A percentile compares a stretch with the other conserved stretches of the same genome.
Evolutionary conservation across 257 asterid genomes (phyloP).

Genomic region (Leptodermis oblonga): DNA sequence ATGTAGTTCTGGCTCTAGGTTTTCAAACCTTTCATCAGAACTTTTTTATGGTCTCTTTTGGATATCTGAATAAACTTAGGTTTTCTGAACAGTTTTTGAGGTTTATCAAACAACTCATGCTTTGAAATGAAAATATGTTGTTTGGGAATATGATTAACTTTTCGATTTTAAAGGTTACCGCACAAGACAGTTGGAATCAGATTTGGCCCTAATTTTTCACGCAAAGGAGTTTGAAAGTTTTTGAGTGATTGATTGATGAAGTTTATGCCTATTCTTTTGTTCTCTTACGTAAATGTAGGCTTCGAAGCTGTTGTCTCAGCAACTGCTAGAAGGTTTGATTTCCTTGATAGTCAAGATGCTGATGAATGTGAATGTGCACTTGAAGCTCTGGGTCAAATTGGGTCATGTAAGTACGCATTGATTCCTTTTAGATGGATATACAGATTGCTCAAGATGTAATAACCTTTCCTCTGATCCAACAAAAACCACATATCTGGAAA

Average conservation of each 20-base stretch:
- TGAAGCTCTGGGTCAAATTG: constrained; percentile 93
- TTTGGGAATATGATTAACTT: not conserved
- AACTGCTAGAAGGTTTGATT: constrained; percentile 61
- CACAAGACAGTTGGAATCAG: too few relatives aligned
- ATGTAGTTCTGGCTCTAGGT: not conserved
- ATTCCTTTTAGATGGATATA: constrained; percentile 6
- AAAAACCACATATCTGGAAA: not conserved
- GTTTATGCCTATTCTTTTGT: not conserved
- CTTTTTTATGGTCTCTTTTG: not conserved
- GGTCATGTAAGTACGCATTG: constrained; percentile 63
- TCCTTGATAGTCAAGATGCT: constrained; percentile 52
- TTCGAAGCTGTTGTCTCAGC: constrained; percentile 52
- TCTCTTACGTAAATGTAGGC: constrained; percentile 40
- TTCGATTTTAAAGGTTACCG: too few relatives aligned
- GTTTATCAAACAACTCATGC: not conserved
- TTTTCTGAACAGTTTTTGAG: too few relatives aligned
- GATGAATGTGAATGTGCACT: constrained; percentile 95
- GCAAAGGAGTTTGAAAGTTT: not conserved
- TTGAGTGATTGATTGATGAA: too few relatives aligned
- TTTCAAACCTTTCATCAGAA: not conserved
- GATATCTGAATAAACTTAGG: not conserved
- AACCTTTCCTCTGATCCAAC: not conserved
- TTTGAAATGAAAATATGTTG: not conserved
- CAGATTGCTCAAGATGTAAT: not conserved
- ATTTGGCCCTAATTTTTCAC: not conserved